Base-by-base conservation (phyloP, 257 asterid species). In the Solanum piurae region DNA sequence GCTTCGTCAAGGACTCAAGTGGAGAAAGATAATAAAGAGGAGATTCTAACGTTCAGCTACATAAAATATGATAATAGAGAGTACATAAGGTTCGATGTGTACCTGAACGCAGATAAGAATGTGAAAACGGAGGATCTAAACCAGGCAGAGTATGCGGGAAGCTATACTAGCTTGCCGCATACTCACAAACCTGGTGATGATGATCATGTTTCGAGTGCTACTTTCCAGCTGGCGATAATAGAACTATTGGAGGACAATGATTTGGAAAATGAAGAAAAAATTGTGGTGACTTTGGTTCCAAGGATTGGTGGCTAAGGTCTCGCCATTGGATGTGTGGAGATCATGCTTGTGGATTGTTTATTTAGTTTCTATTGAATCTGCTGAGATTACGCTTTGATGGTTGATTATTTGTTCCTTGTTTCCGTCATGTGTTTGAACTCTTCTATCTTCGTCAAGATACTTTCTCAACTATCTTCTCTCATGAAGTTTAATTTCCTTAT, bases 101-200 rank as follows among this genome's bases (percentile, higher is more conserved):
- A 68, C 40, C 23, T 93, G 77, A 93, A 93, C 83, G 96, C 89
- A 21, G 96, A 92, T 42, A 94, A 92, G 7, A 93, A 90, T 72
- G 46, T 86, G 49, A 69, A 64, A 1, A 55, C 90, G 0, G 7
- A 4, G 10, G 90, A 91, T 83, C 66, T 93, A 10, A 91, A 91
- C 89, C 86, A 83, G 93, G 89, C 86, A 0, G 93, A 91, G 91
- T 93, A 87, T n/a, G 94, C 93, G 0, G 95, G 95, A 5, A 90
- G 94, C 0, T 93, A 89, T 58, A 90, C 96, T 7, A 93, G 89
- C 83, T 88, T 93, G 90, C 94, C 96, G 62, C 93, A 91, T 82
- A 20, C 33, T 29, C 88, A 86, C 2, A 37, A 25, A 55, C 7
- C 12, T 40, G 12, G 25, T 1, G 1, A 4, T 3, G 9, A 3